Percentiles rank a stretch among this genome's conserved stretches.
These are phyloP conservation scores for Hydnum rufescens DNA, from an alignment of 768 basidiomycete genomes.

Conservation along the genomic window DNA sequence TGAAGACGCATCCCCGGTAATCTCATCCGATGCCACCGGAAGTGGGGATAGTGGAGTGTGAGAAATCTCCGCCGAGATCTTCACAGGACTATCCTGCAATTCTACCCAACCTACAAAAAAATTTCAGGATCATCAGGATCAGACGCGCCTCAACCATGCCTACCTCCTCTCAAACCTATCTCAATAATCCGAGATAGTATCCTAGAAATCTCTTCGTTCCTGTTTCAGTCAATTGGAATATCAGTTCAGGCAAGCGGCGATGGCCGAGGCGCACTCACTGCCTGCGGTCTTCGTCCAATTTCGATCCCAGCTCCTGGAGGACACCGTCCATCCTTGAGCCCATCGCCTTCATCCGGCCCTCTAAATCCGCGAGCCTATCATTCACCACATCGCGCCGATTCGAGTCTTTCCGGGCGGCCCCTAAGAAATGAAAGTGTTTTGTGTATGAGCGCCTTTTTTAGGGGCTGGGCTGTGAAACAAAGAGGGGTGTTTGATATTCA, in stretches of 20 bases:
- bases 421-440: background rate
- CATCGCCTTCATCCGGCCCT: constrained; percentile 13
- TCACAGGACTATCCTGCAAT: constrained; percentile 38
- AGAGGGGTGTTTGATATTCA: constrained; percentile 28
- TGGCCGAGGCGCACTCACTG: constrained; percentile 20
- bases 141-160: background rate
- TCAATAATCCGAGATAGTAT: constrained; percentile 50
- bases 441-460: background rate
- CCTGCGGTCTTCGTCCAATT: constrained; percentile 25
- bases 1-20: no score
- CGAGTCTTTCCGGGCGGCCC: background rate
- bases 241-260: background rate
- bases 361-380: constrained; percentile 24
- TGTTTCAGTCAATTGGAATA: constrained; percentile 12
- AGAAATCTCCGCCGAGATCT: constrained; percentile 13
- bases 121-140: background rate
- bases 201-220: constrained; percentile 45
- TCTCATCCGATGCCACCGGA: no score
- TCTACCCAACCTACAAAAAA: constrained; percentile 34
- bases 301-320: constrained; percentile 25
- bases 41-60: background rate
- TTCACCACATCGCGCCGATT: constrained; percentile 13
- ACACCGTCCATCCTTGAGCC: constrained; percentile 21
- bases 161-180: constrained; percentile 30
- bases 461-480: background rate